Evolutionary conservation across 495 filamentous ascomycete species (phyloP).

Genomic region (Sporormia fimetaria): DNA sequence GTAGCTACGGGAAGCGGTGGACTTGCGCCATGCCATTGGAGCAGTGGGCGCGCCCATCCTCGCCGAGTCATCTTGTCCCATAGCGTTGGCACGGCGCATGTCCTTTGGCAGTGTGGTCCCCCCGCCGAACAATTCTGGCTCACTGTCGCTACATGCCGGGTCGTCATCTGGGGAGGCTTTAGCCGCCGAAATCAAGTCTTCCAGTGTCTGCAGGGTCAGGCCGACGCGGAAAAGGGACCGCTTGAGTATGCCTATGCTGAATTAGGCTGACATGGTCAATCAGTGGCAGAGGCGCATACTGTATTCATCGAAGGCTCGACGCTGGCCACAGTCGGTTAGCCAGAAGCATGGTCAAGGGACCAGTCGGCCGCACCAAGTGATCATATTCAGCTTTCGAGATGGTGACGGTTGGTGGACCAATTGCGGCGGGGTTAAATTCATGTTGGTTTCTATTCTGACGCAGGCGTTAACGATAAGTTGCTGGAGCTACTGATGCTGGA

Average conservation of each 20-base stretch:
- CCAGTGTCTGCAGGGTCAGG: conserved; percentile 48
- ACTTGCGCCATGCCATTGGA: too few species aligned
- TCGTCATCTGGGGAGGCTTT: conserved; percentile 6
- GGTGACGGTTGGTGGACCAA: conserved; percentile 36
- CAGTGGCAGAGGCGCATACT: conserved; percentile 19
- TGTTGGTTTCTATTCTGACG: too few species aligned
- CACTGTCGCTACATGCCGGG: too few species aligned
- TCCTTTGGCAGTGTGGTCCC: too few species aligned
- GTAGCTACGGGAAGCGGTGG: too few species aligned
- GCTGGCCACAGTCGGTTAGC: conserved; percentile 27
- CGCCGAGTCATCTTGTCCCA: too few species aligned
- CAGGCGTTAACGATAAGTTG: too few species aligned
- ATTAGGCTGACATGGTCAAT: background rate
- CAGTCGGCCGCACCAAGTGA: conserved; percentile 38
- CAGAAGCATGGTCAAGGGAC: conserved; percentile 2
- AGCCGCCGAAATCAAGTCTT: conserved; percentile 32
- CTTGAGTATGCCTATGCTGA: conserved; percentile 45
- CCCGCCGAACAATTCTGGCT: too few species aligned
- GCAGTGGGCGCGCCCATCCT: conserved; percentile 6
- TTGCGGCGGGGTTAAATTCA: conserved; percentile 14
- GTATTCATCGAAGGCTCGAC: conserved; percentile 37
- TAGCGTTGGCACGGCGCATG: too few species aligned
- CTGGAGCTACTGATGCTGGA: too few species aligned
- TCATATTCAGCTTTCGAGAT: conserved; percentile 47
- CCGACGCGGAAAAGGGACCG: conserved; percentile 52